A percentile compares a stretch with the other conserved stretches of the same genome.
These are phyloP conservation scores for Astrothelium macrocarpum DNA, from an alignment of 495 filamentous ascomycete species.

Conservation along the genomic window DNA sequence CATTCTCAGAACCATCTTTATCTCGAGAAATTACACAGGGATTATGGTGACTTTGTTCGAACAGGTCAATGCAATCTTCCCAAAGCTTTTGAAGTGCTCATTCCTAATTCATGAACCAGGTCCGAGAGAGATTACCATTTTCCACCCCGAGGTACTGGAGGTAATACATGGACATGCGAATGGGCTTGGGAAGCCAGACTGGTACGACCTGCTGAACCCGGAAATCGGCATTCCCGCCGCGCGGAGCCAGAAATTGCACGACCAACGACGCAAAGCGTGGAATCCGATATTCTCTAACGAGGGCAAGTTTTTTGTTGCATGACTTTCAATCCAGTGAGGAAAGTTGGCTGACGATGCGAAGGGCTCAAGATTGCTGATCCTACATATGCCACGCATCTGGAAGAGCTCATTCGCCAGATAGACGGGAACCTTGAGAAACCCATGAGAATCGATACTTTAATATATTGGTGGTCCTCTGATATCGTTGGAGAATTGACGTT, in stretches of 20 bases:
- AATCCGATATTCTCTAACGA: not conserved
- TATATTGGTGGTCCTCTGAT: not conserved
- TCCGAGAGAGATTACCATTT: constrained; percentile 14
- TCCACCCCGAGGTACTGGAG: constrained; percentile 6
- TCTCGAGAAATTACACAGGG: constrained; percentile 8
- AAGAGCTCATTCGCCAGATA: not conserved
- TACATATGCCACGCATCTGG: not conserved
- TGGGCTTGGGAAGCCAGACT: not conserved
- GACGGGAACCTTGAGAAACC: not conserved
- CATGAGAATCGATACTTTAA: not conserved
- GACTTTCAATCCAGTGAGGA: not conserved
- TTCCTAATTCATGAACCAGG: not conserved
- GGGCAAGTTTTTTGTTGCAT: not conserved
- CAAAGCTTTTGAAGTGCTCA: not conserved
- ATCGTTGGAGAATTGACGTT: not conserved
- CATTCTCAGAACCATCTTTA: constrained; percentile 6
- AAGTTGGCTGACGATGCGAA: not conserved
- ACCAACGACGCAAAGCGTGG: not conserved
- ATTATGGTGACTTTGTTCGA: constrained; percentile 16
- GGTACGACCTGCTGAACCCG: not conserved
- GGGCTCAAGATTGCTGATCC: not conserved
- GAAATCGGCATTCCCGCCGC: not conserved
- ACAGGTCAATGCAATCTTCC: constrained; percentile 8
- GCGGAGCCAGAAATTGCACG: constrained; percentile 21
- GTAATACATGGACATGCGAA: constrained; percentile 12